phyloP scores from a whole-genome alignment of 805 yeast species.

The Kluyveromyces starmeri region DNA sequence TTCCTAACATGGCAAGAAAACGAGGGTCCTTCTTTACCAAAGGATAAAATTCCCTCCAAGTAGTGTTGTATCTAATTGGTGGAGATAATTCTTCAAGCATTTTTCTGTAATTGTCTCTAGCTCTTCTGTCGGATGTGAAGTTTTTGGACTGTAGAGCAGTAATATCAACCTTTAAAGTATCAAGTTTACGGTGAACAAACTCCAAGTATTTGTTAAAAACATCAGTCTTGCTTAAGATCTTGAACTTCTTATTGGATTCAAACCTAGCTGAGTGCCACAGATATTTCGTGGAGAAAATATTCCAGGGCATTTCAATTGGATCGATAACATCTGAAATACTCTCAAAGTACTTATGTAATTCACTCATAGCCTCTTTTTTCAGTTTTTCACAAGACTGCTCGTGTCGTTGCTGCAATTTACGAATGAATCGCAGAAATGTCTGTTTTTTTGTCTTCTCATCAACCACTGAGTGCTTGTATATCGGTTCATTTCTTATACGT shows the following conservation, averaged over 20 bases:
- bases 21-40: slow-evolving; percentile 44
- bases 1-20: slow-evolving; percentile 57
- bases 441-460: slow-evolving; percentile 48
- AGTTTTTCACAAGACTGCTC: slow-evolving; percentile 19
- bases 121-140: slow-evolving; percentile 51
- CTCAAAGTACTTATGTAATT: slow-evolving; percentile 43
- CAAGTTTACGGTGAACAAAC: slow-evolving; percentile 23
- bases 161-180: slow-evolving; percentile 19
- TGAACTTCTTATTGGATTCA: slow-evolving; percentile 50
- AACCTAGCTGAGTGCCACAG: slow-evolving; percentile 39
- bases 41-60: slow-evolving; percentile 50
- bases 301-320: slow-evolving; percentile 18
- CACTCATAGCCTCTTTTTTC: slow-evolving; percentile 42
- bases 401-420: slow-evolving; percentile 28
- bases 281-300: slow-evolving; percentile 14
- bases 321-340: slow-evolving; percentile 17
- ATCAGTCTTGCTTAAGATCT: slow-evolving; percentile 47
- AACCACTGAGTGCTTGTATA: slow-evolving; percentile 50
- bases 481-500: slow-evolving; percentile 54
- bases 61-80: slow-evolving; percentile 40
- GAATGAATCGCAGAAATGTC: slow-evolving; percentile 45
- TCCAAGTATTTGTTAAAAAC: slow-evolving; percentile 37
- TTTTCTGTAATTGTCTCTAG: slow-evolving; percentile 49
- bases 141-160: slow-evolving; percentile 30
- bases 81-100: slow-evolving; percentile 34